Evolutionary conservation across 371 early-diverging fungal genomes (phyloP).

Genomic region (Apophysomyces ossiformis): DNA sequence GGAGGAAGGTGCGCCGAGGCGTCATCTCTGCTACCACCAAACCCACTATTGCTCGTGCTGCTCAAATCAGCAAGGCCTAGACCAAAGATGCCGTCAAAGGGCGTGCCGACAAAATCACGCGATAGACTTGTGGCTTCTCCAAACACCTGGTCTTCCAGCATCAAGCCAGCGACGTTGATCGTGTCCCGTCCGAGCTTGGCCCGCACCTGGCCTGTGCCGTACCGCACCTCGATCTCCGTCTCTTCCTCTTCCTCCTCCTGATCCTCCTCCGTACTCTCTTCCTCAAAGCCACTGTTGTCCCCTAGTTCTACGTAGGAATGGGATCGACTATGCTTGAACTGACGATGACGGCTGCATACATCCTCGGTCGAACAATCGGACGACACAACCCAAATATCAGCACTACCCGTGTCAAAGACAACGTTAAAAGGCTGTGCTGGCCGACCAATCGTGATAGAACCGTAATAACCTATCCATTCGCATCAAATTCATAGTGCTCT

Average conservation of each 20-base stretch:
- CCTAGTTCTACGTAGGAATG: slow-evolving; percentile 15
- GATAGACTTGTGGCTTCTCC: slow-evolving; percentile 61
- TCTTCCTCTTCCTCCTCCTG: slow-evolving; percentile 16
- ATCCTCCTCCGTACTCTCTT: slow-evolving; percentile 6
- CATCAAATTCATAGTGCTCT: not conserved
- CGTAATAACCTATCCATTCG: slow-evolving; percentile 57
- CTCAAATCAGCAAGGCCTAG: slow-evolving; percentile 64
- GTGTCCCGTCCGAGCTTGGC: slow-evolving; percentile 58
- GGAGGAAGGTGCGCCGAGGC: slow-evolving; percentile 57
- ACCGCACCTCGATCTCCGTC: slow-evolving; percentile 53
- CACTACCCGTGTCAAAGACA: slow-evolving; percentile 80
- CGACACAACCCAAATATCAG: slow-evolving; percentile 91
- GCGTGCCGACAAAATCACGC: slow-evolving; percentile 57
- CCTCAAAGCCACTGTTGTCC: slow-evolving; percentile 3
- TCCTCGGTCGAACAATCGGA: slow-evolving; percentile 83
- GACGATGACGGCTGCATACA: slow-evolving; percentile 28
- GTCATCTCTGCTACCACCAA: slow-evolving; percentile 29
- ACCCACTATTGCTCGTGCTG: slow-evolving; percentile 24
- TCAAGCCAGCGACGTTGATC: slow-evolving; percentile 51
- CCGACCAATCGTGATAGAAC: slow-evolving; percentile 64
- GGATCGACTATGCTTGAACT: slow-evolving; percentile 22
- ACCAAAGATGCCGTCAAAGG: slow-evolving; percentile 76
- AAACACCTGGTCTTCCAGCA: slow-evolving; percentile 50
- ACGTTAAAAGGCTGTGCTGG: slow-evolving; percentile 72
- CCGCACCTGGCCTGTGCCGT: slow-evolving; percentile 67